Evolutionary conservation across 73 alveolate genomes (phyloP), one percentile per base, ranked within the genome.

Genomic region (Tetrahymena thermophila): DNA sequence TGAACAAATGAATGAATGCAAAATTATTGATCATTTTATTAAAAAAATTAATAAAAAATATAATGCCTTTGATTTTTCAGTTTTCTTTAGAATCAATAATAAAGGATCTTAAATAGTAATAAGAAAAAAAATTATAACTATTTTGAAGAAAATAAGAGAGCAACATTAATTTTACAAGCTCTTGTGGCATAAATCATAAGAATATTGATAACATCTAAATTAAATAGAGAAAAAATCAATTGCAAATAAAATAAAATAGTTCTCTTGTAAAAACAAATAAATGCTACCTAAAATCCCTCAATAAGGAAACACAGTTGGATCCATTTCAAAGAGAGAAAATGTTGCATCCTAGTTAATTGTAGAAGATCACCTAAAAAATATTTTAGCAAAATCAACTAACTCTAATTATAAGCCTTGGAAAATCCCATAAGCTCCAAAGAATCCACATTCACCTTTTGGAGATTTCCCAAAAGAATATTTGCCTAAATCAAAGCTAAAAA

Each of bases 391-490:
- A 35, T 83, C 93, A 44, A 94, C 93, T 43, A 95, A 95, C 40
- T 56, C 93, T 42, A 85, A 95, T 44, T 95, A 85, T 93, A 95
- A 95, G 93, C 95, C 97, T 50, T 95, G 97, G 97, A 95, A 95
- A 89, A 95, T 94, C n/a, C 97, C 97, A 21, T 95, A 89, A 85
- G 97, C 96, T 89, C 98, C 98, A 37, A 94, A 94, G 71, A 96
- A 95, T 94, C 95, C 96, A 93, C 99, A 98, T 97, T 98, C 99
- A 34, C 99, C 99, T 55, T 99, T 99, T 95, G 99, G 99, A 17
- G 99, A 99, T 97, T 99, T 99, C 97, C 99, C 99, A 7, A 98
- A 95, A 58, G 99, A 98, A 55, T 98, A 97, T 96, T 56, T 98
- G 1, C 95, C 97, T 23, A 95, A 95, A 57, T 83, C 83, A 95